A percentile compares a stretch with the other conserved stretches of the same genome.
Evolutionary conservation across 495 filamentous ascomycete species (phyloP).

Genomic region (Chaetomium cochliodes): DNA sequence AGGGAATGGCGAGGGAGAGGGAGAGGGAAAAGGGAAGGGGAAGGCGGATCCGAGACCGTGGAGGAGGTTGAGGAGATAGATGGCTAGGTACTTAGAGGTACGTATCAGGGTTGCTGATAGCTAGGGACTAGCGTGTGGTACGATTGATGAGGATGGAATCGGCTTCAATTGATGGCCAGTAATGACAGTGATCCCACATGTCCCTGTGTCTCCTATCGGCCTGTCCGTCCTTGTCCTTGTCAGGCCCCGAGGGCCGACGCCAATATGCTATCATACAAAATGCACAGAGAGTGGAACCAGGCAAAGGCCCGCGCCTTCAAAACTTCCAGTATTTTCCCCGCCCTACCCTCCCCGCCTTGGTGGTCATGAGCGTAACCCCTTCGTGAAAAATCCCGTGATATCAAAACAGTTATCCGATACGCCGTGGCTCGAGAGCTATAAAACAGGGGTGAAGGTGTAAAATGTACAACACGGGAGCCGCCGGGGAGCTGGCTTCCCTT

Average conservation of each 20-base stretch:
- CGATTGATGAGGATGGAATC: not conserved
- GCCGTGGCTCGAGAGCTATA: conserved; percentile 19
- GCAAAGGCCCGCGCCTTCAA: conserved; percentile 10
- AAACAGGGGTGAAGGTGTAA: conserved; percentile 17
- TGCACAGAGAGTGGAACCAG: conserved; percentile 24
- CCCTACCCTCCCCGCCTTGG: conserved; percentile 10
- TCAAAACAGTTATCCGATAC: conserved; percentile 19
- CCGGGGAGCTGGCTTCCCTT: conserved; percentile 9
- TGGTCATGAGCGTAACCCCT: conserved; percentile 20
- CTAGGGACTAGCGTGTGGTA: not conserved
- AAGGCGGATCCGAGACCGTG: not conserved
- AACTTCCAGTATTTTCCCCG: conserved; percentile 1
- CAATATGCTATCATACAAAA: conserved; percentile 11
- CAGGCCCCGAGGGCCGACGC: not conserved
- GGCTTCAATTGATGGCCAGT: conserved; percentile 8
- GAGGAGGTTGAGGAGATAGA: conserved; percentile 4
- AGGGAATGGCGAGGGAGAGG: conserved; percentile 22
- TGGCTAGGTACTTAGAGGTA: too few relatives aligned
- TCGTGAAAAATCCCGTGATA: conserved; percentile 12
- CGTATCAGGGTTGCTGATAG: not conserved
- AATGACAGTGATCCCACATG: conserved; percentile 12
- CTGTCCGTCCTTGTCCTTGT: not conserved
- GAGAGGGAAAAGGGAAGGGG: conserved; percentile 3
- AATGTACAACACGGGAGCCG: conserved; percentile 21
- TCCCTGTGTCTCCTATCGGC: not conserved